phyloP scores from a whole-genome alignment of 805 yeast genomes.

The Groenewaldozyma tartarivorans region DNA sequence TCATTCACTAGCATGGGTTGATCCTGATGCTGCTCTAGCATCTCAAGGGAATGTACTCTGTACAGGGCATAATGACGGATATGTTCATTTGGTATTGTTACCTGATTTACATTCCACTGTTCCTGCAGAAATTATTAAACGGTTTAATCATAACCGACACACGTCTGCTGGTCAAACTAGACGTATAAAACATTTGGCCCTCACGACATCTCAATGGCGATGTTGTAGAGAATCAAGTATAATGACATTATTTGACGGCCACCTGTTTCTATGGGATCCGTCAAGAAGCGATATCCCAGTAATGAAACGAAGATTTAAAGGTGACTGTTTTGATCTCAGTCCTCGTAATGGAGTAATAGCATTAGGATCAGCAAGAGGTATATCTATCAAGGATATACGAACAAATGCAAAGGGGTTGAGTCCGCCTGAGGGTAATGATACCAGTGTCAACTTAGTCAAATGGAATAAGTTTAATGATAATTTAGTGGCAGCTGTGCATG shows the following conservation, averaged over 20 bases:
- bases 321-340: conserved; percentile 43
- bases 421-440: conserved; percentile 30
- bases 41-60: conserved; percentile 38
- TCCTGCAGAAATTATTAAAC: conserved; percentile 62
- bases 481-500: conserved; percentile 55
- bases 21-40: conserved; percentile 26
- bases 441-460: conserved; percentile 36
- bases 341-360: conserved; percentile 46
- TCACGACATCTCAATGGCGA: conserved; percentile 36
- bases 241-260: conserved; percentile 55
- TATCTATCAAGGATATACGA: conserved; percentile 65
- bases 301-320: conserved; percentile 41
- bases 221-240: conserved; percentile 38
- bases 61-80: conserved; percentile 71
- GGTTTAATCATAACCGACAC: conserved; percentile 73
- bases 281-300: conserved; percentile 51
- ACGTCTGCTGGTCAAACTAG: conserved; percentile 5
- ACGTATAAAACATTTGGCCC: conserved; percentile 29
- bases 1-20: conserved; percentile 35
- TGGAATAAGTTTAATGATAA: conserved; percentile 60
- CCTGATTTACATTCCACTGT: conserved; percentile 44
- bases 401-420: conserved; percentile 36
- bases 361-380: conserved; percentile 54
- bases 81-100: conserved; percentile 59
- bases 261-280: conserved; percentile 69